Conservation (phyloP, 129 eudicot genomes). For the Lactuca saligna region DNA sequence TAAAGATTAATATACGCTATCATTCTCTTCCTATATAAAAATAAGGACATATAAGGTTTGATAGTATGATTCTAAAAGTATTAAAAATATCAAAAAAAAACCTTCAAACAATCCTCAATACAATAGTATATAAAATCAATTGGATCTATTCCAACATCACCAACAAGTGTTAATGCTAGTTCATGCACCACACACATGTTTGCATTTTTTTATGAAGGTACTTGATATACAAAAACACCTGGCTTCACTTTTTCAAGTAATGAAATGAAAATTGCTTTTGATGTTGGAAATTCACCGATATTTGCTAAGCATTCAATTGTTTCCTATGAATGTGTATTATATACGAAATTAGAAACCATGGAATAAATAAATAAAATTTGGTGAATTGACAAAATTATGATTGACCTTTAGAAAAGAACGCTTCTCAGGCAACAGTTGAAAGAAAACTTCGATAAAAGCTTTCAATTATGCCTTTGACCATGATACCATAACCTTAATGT, state of each 20-base stretch:
- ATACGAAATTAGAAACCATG: slow-evolving; percentile 11
- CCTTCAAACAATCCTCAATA: slow-evolving; percentile 67
- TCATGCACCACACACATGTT: slow-evolving; percentile 51
- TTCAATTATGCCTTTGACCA: slow-evolving; percentile 64
- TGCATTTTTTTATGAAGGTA: no score
- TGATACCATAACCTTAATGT: slow-evolving; percentile 54
- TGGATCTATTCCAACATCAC: slow-evolving; percentile 58
- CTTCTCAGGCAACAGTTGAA: slow-evolving; percentile 44
- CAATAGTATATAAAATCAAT: slow-evolving; percentile 51
- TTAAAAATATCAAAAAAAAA: slow-evolving; percentile 11
- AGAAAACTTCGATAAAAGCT: slow-evolving; percentile 50
- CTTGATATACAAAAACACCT: no score
- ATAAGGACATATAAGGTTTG: background rate
- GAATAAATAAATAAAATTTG: background rate
- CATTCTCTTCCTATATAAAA: slow-evolving; percentile 56
- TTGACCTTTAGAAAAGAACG: slow-evolving; percentile 67
- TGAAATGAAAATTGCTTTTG: slow-evolving; percentile 45
- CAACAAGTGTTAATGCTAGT: slow-evolving; percentile 72
- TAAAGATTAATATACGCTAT: slow-evolving; percentile 65
- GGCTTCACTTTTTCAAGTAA: slow-evolving; percentile 59
- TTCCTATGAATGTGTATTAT: slow-evolving; percentile 45
- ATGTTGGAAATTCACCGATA: slow-evolving; percentile 54
- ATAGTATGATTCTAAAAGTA: slow-evolving; percentile 4
- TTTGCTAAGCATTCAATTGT: slow-evolving; percentile 70
- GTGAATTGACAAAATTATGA: background rate